Percentiles rank a stretch among this genome's conserved stretches.
Evolutionary conservation across 306 rosid genomes (phyloP).

Genomic region (Fragaria ananassa): DNA sequence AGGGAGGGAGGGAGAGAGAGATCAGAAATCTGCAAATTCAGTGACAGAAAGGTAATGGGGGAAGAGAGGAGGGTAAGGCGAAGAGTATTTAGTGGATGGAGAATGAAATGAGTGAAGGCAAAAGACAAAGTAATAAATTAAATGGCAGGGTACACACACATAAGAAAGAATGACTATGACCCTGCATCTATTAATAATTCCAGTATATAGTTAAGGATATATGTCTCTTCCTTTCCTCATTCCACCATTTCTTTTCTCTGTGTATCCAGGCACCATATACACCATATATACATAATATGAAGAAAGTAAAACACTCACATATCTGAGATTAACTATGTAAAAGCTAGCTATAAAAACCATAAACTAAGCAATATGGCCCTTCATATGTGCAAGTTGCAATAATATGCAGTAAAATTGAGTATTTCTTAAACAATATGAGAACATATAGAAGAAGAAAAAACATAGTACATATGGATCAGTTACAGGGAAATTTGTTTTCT

Average conservation of each 20-base stretch:
- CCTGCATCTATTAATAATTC: slow-evolving; percentile 72
- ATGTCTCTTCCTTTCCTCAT: slow-evolving; percentile 64
- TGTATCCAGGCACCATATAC: slow-evolving; percentile 24
- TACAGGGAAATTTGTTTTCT: no score
- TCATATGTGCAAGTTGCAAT: neutral
- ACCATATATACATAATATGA: neutral
- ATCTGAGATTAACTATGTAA: neutral
- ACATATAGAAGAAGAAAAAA: neutral
- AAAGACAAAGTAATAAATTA: slow-evolving; percentile 83
- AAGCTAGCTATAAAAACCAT: neutral
- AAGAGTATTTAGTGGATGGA: slow-evolving; percentile 78
- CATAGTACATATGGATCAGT: neutral
- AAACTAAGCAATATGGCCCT: neutral
- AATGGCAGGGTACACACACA: slow-evolving; percentile 37
- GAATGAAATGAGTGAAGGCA: slow-evolving; percentile 77
- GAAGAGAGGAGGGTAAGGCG: slow-evolving; percentile 33
- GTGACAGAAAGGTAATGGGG: slow-evolving; percentile 53
- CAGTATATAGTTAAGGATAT: slow-evolving; percentile 15
- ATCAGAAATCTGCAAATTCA: slow-evolving; percentile 37
- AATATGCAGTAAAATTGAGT: neutral
- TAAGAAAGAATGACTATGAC: slow-evolving; percentile 82
- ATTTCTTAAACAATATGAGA: neutral
- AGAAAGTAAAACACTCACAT: neutral
- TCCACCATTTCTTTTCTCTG: slow-evolving; percentile 24
- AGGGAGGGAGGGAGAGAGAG: slow-evolving; percentile 20